A percentile compares a stretch with the other conserved stretches of the same genome.
These are phyloP conservation scores for Sphaerulina populicola DNA, from an alignment of 2,329 filamentous ascomycete species.

Conservation along the genomic window DNA sequence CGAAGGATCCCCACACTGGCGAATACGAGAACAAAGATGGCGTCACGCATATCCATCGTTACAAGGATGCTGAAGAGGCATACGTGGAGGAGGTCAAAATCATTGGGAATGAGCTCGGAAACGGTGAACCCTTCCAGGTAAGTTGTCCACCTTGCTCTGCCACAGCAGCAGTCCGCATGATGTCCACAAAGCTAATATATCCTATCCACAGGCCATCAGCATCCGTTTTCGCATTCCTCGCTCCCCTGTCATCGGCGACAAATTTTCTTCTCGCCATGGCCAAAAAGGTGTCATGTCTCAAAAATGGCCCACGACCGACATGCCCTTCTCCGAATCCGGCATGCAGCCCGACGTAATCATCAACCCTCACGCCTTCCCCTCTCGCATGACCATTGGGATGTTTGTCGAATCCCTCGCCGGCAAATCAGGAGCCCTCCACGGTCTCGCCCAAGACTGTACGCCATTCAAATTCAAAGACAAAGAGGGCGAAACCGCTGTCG, in stretches of 20 bases:
- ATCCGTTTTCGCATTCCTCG: slow-evolving; percentile 90
- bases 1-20: slow-evolving; percentile 61
- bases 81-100: slow-evolving; percentile 90
- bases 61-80: slow-evolving; percentile 82
- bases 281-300: slow-evolving; percentile 97
- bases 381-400: slow-evolving; percentile 99
- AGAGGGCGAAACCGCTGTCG: slow-evolving; percentile 81
- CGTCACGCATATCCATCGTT: slow-evolving; percentile 79
- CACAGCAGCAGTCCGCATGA: too few relatives aligned
- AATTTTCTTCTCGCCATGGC: slow-evolving; percentile 96
- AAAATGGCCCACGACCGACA: slow-evolving; percentile 86
- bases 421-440: slow-evolving; percentile 88
- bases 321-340: slow-evolving; percentile 93
- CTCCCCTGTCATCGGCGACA: slow-evolving; percentile 89
- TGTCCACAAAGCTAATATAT: not conserved
- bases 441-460: slow-evolving; percentile 89
- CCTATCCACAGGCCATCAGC: slow-evolving; percentile 69
- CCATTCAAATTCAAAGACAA: slow-evolving; percentile 75
- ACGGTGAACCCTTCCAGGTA: slow-evolving; percentile 51
- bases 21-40: slow-evolving; percentile 79
- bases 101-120: slow-evolving; percentile 77
- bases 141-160: too few relatives aligned
- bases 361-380: slow-evolving; percentile 98
- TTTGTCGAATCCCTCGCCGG: slow-evolving; percentile 95
- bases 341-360: slow-evolving; percentile 98